Conservation (phyloP, 345 rosid species). For the Tarenaya hassleriana region DNA sequence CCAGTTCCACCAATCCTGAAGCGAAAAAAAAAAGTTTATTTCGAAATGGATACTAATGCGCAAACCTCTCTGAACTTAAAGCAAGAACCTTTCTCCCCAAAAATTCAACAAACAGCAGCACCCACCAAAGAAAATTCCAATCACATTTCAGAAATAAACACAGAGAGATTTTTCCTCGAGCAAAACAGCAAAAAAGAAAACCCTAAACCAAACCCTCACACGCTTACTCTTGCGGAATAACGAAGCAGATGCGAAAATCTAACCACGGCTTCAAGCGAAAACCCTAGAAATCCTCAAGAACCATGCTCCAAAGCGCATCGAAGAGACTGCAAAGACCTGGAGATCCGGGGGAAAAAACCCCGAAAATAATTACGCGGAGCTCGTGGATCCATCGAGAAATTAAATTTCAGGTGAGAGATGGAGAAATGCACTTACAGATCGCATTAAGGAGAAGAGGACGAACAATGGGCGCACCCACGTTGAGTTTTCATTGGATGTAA, state of each 20-base stretch:
- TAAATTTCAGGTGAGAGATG: not conserved
- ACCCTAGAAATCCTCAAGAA: slow-evolving; percentile 14
- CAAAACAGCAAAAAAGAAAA: slow-evolving; percentile 12
- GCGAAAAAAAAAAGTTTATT: slow-evolving; percentile 1
- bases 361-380: not conserved
- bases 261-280: slow-evolving; percentile 2
- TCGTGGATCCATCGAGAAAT: not conserved
- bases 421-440: slow-evolving; percentile 36
- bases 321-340: not conserved
- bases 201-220: slow-evolving; percentile 15
- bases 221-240: slow-evolving; percentile 11
- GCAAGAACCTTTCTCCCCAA: not conserved
- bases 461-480: not conserved
- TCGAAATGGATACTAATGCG: not conserved
- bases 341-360: not conserved
- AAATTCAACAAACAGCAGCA: not conserved
- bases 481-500: not conserved
- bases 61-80: no score
- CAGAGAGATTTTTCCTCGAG: not conserved
- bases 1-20: slow-evolving; percentile 30
- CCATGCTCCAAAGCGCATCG: not conserved
- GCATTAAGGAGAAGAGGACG: no score
- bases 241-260: slow-evolving; percentile 23
- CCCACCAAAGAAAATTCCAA: not conserved
- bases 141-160: not conserved